These are phyloP conservation scores for Bryoglossum gracile DNA, from an alignment of 495 filamentous ascomycete genomes.

Conservation along the genomic window DNA sequence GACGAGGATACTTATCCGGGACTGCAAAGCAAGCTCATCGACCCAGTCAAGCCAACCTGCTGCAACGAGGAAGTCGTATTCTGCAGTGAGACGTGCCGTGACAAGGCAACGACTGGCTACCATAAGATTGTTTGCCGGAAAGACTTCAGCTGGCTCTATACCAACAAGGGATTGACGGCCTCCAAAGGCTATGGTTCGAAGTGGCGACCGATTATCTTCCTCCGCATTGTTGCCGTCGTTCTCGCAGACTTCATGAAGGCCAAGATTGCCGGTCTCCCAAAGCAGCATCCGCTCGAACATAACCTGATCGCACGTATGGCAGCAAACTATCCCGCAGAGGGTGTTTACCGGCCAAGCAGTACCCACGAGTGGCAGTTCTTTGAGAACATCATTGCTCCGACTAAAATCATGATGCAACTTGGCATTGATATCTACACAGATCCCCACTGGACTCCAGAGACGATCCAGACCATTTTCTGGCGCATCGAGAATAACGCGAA, in stretches of 20 bases:
- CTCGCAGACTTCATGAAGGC: slow-evolving; percentile 1
- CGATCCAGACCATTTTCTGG: slow-evolving; percentile 19
- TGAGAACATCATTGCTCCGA: slow-evolving; percentile 14
- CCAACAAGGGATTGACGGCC: background rate
- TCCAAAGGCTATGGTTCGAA: background rate
- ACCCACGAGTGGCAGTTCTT: slow-evolving; percentile 8
- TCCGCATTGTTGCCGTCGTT: slow-evolving; percentile 12
- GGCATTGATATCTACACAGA: slow-evolving; percentile 16
- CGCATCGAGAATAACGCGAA: slow-evolving; percentile 22
- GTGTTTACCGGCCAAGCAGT: background rate
- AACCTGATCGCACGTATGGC: slow-evolving; percentile 13
- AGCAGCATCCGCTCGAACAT: slow-evolving; percentile 16
- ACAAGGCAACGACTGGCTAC: slow-evolving; percentile 10
- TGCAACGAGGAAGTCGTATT: slow-evolving; percentile 15
- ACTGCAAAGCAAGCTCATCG: background rate
- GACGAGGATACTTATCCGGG: too few species aligned
- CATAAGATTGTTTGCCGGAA: slow-evolving; percentile 19
- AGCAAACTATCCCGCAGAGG: slow-evolving; percentile 12
- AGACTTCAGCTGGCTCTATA: slow-evolving; percentile 19
- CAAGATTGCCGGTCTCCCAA: background rate
- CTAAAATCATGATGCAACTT: slow-evolving; percentile 10
- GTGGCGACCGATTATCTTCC: slow-evolving; percentile 13
- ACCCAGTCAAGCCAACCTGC: slow-evolving; percentile 16
- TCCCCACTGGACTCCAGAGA: slow-evolving; percentile 9
- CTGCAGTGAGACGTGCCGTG: slow-evolving; percentile 14